Percentiles rank a stretch among this genome's conserved stretches.
Conservation (phyloP, 768 basidiomycete genomes). For the Tremella yokohamensis region DNA sequence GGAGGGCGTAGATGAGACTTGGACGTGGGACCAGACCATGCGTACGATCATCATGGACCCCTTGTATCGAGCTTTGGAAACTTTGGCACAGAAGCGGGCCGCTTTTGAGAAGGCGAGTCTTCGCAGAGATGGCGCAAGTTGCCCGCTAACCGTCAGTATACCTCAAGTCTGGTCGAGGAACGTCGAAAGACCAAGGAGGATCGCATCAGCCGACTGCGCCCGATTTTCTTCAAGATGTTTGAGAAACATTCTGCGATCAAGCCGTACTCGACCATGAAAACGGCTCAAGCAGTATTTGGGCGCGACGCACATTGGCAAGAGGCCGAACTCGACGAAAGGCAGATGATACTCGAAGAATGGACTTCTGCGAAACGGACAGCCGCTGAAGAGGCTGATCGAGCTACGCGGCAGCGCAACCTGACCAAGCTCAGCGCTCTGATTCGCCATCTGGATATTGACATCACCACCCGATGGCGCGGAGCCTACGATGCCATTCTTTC, state of each 20-base stretch:
- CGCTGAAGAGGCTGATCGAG: slow-evolving; percentile 34
- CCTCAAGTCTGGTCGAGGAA: slow-evolving; percentile 68
- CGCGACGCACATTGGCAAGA: slow-evolving; percentile 84
- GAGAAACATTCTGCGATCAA: slow-evolving; percentile 82
- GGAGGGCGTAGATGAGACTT: slow-evolving; percentile 82
- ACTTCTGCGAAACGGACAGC: slow-evolving; percentile 30
- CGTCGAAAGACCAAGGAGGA: slow-evolving; percentile 83
- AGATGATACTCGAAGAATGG: slow-evolving; percentile 86
- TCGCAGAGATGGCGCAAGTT: not conserved
- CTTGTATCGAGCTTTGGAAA: slow-evolving; percentile 87
- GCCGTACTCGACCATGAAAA: slow-evolving; percentile 84
- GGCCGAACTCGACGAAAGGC: slow-evolving; percentile 77
- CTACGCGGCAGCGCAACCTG: slow-evolving; percentile 60
- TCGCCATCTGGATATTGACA: slow-evolving; percentile 81
- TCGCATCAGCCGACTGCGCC: slow-evolving; percentile 77
- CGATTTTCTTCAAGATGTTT: slow-evolving; percentile 75
- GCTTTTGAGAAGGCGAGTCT: slow-evolving; percentile 80
- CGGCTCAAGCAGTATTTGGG: slow-evolving; percentile 78
- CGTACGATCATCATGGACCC: slow-evolving; percentile 97
- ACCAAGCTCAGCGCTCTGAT: slow-evolving; percentile 78
- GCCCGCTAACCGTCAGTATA: slow-evolving; percentile 59
- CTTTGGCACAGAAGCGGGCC: slow-evolving; percentile 88
- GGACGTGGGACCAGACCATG: slow-evolving; percentile 99
- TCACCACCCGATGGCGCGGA: slow-evolving; percentile 86
- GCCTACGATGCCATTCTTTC: slow-evolving; percentile 73